Base-by-base conservation (phyloP, 352 stramenopile genomes). In the Aphanomyces stellatus region DNA sequence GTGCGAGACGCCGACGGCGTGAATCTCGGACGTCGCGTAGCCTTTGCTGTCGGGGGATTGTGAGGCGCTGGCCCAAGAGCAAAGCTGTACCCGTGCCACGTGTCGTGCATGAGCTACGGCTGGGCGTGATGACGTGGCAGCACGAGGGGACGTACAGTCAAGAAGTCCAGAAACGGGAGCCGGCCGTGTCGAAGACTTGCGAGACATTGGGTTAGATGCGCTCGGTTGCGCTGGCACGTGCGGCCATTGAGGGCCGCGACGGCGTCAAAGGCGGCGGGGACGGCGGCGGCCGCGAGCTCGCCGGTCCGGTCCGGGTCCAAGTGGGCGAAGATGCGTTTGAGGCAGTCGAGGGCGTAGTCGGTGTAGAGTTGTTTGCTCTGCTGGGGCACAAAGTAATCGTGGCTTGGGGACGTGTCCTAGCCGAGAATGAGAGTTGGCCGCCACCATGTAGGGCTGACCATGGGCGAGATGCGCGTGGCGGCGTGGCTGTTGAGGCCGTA, bases 61-160 rank as follows among this genome's bases (percentile, higher is more conserved):
- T n/a, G n/a, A n/a, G n/a, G n/a, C n/a, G n/a, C n/a, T n/a, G n/a
- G n/a, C n/a, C n/a, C n/a, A n/a, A n/a, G n/a, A n/a, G n/a, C n/a
- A n/a, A n/a, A n/a, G n/a, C n/a, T n/a, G 6, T 31, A 65, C 59
- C 60, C 60, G 43, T 60, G 43, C 60, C 60, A 67, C 24, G 60
- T 67, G 24, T 67, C 60, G 19, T 57, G 60, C 7, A 67, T 22
- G 10, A 67, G n/a, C 60, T 67, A 46, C 43, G 17, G n/a, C 48
- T 0, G 7, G 28, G 2, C 8, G 17, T 62, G 31, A 48, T 65
- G 57, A 17, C 7, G 27, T 28, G 7, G 5, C n/a, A 56, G 7
- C 17, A 19, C 5, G 27, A 5, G 6, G 22, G 13, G 13, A 31
- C 30, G 27, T 67, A 67, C 60, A 5, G 33, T 11, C 25, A 67